Evolutionary conservation across 164 flowering plant species (phyloP).

Genomic region (Brasenia schreberi): DNA sequence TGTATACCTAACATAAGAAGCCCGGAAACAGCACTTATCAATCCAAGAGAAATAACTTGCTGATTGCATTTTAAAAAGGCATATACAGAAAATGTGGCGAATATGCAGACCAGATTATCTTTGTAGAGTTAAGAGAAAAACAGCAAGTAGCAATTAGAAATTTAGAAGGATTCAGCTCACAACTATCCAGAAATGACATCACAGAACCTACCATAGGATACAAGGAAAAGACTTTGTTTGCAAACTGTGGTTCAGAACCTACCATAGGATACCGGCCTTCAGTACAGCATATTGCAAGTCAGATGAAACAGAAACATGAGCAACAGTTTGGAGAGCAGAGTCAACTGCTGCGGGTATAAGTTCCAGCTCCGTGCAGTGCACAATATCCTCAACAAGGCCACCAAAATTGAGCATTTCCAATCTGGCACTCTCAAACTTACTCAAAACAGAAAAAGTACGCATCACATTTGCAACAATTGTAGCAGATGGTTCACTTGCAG

Average conservation of each 20-base stretch:
- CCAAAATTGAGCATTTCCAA: constrained; percentile 66
- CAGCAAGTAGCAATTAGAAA: not conserved
- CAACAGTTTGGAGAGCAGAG: constrained; percentile 84
- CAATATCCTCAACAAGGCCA: constrained; percentile 80
- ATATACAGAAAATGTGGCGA: not conserved
- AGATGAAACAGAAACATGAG: constrained; percentile 75
- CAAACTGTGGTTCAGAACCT: too few relatives aligned
- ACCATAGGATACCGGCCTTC: constrained; percentile 77
- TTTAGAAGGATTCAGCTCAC: not conserved
- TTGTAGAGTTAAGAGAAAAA: not conserved
- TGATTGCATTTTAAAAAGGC: not conserved
- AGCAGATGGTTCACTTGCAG: constrained; percentile 79
- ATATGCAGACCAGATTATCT: too few relatives aligned
- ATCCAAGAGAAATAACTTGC: not conserved
- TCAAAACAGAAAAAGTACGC: constrained; percentile 74
- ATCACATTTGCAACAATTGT: constrained; percentile 85
- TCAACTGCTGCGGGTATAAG: constrained; percentile 91
- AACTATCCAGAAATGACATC: not conserved
- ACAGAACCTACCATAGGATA: constrained; percentile 28
- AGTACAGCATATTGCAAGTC: constrained; percentile 72
- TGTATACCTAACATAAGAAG: constrained; percentile 51
- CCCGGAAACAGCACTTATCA: not conserved
- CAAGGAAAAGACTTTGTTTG: constrained; percentile 11
- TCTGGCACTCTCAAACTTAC: constrained; percentile 94
- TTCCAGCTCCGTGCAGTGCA: constrained; percentile 93